These are phyloP conservation scores for Maudiozyma bulderi DNA, from an alignment of 805 yeast genomes.

Conservation along the genomic window DNA sequence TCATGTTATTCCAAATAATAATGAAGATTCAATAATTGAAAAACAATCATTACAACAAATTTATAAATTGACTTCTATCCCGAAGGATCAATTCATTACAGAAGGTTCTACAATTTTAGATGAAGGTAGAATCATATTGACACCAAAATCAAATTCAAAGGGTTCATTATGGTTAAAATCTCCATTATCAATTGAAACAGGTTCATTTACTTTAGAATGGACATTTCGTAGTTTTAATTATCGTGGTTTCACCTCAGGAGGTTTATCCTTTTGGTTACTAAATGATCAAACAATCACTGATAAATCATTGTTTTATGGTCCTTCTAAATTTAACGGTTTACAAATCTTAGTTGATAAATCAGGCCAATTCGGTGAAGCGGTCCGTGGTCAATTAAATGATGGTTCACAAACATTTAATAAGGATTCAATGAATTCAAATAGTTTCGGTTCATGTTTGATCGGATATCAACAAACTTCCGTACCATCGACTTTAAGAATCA, in stretches of 20 bases:
- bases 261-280: slow-evolving; percentile 44
- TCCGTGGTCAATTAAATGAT: slow-evolving; percentile 54
- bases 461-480: slow-evolving; percentile 58
- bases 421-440: slow-evolving; percentile 21
- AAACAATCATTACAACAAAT: slow-evolving; percentile 31
- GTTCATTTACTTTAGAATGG: slow-evolving; percentile 49
- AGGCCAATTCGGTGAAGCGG: slow-evolving; percentile 38
- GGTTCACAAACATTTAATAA: slow-evolving; percentile 33
- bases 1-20: neutral
- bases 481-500: slow-evolving; percentile 59
- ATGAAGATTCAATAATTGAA: neutral
- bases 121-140: slow-evolving; percentile 46
- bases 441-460: slow-evolving; percentile 49
- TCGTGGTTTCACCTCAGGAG: slow-evolving; percentile 42
- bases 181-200: slow-evolving; percentile 16
- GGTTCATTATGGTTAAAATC: slow-evolving; percentile 42
- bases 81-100: slow-evolving; percentile 29
- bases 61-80: slow-evolving; percentile 15
- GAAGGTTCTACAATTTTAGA: slow-evolving; percentile 33
- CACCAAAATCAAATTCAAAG: slow-evolving; percentile 32
- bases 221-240: slow-evolving; percentile 55
- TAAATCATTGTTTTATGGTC: slow-evolving; percentile 42
- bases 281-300: slow-evolving; percentile 10
- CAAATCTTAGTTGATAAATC: slow-evolving; percentile 49
- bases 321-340: slow-evolving; percentile 51